Evolutionary conservation across 2,329 filamentous ascomycete genomes (phyloP).

Genomic region (Diaporthe citri): DNA sequence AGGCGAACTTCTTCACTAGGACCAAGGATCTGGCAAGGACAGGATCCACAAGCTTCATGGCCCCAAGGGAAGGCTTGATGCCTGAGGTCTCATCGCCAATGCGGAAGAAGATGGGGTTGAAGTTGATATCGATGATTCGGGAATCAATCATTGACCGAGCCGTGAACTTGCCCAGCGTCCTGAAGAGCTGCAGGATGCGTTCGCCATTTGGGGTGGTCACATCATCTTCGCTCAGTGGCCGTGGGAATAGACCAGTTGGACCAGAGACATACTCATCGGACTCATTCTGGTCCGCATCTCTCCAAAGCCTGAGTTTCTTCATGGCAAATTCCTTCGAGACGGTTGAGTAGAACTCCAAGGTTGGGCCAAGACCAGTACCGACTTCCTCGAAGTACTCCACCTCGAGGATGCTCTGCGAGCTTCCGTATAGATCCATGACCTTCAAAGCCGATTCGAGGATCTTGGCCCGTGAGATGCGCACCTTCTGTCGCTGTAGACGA

Average conservation of each 20-base stretch:
- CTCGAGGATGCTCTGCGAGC: conserved; percentile 94
- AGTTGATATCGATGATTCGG: conserved; percentile 95
- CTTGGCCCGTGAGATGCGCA: conserved; percentile 94
- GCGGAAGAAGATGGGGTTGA: conserved; percentile 98
- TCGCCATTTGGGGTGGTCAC: conserved; percentile 82
- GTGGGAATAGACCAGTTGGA: conserved; percentile 87
- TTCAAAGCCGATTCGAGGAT: conserved; percentile 97
- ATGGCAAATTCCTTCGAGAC: conserved; percentile 98
- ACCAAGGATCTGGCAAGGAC: conserved; percentile 88
- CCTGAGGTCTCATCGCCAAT: conserved; percentile 78
- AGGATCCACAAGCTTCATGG: conserved; percentile 89
- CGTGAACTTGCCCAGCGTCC: conserved; percentile 95
- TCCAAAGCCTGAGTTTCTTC: conserved; percentile 97
- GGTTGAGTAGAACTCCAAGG: conserved; percentile 96
- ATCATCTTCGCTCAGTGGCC: conserved; percentile 87
- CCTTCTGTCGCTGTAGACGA: conserved; percentile 93
- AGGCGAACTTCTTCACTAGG: conserved; percentile 86
- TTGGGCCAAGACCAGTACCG: conserved; percentile 93
- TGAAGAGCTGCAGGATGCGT: conserved; percentile 89
- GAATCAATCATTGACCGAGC: conserved; percentile 98
- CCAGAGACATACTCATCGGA: conserved; percentile 87
- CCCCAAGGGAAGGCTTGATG: conserved; percentile 86
- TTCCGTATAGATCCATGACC: conserved; percentile 98
- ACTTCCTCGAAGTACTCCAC: conserved; percentile 99
- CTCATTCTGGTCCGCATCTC: conserved; percentile 83